Conservation (phyloP, 2,329 filamentous ascomycete genomes). For the Huntiella abstrusa region DNA sequence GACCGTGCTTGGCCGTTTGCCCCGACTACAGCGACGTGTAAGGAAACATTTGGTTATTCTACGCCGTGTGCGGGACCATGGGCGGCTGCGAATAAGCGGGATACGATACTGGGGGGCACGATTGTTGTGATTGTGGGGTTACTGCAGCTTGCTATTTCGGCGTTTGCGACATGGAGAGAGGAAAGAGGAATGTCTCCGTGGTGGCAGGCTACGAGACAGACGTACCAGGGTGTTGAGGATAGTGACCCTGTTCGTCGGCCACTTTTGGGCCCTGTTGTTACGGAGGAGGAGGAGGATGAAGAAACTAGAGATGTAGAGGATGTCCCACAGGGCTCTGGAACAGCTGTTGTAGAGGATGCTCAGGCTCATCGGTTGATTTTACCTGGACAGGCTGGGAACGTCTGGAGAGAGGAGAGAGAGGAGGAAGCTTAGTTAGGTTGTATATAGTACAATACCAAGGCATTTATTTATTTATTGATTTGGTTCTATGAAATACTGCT, state of each 20-base stretch:
- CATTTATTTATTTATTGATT: no score
- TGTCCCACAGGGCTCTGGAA: not conserved
- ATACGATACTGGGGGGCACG: not conserved
- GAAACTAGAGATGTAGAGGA: not conserved
- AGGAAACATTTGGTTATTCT: constrained; percentile 13
- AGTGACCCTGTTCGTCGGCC: not conserved
- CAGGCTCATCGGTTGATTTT: not conserved
- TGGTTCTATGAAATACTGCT: no score
- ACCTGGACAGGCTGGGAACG: not conserved
- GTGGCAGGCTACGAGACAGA: not conserved
- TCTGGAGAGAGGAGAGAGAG: not conserved
- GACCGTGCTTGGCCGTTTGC: constrained; percentile 48
- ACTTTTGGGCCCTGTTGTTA: not conserved
- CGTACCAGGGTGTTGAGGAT: not conserved
- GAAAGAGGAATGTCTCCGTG: not conserved
- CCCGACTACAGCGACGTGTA: constrained; percentile 21
- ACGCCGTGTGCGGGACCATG: not conserved
- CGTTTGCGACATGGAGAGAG: not conserved
- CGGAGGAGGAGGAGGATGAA: not conserved
- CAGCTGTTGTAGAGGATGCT: not conserved
- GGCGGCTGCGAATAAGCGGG: not conserved
- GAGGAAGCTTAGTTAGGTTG: not conserved
- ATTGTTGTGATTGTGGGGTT: not conserved
- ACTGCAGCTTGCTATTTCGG: not conserved
- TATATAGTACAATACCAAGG: no score